Percentiles rank a stretch among this genome's conserved stretches.
Evolutionary conservation across 2,329 filamentous ascomycete genomes (phyloP).

Genomic region (Pseudocercospora crystallina): DNA sequence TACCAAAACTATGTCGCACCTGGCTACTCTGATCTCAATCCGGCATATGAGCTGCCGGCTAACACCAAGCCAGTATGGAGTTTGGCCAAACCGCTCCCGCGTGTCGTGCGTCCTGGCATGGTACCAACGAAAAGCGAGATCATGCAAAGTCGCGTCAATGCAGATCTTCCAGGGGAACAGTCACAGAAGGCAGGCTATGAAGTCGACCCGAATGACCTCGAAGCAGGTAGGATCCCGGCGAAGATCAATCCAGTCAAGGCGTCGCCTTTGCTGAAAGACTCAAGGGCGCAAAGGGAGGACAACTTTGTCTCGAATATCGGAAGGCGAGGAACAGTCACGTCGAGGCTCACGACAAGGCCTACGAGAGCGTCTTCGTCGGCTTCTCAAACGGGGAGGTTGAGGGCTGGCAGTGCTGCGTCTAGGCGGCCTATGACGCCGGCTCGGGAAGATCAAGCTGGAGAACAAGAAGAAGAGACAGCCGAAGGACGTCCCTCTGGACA

Average conservation of each 20-base stretch:
- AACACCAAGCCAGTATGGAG: slow-evolving; percentile 54
- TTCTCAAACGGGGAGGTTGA: slow-evolving; percentile 21
- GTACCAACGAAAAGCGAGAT: slow-evolving; percentile 41
- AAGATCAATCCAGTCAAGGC: slow-evolving; percentile 41
- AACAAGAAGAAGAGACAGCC: slow-evolving; percentile 11
- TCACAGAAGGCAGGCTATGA: slow-evolving; percentile 35
- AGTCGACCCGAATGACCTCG: slow-evolving; percentile 44
- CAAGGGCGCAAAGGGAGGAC: slow-evolving; percentile 40
- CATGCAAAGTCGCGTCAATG: slow-evolving; percentile 34
- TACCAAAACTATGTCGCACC: slow-evolving; percentile 46
- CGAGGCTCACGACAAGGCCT: slow-evolving; percentile 16
- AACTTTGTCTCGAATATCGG: slow-evolving; percentile 26
- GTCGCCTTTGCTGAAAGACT: slow-evolving; percentile 48
- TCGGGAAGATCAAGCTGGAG: slow-evolving; percentile 33
- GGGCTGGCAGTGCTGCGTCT: slow-evolving; percentile 13
- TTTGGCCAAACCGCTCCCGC: slow-evolving; percentile 55
- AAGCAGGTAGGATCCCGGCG: slow-evolving; percentile 44
- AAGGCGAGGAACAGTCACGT: slow-evolving; percentile 21
- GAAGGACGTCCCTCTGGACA: background rate
- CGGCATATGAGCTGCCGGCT: slow-evolving; percentile 53
- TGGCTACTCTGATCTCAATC: slow-evolving; percentile 55
- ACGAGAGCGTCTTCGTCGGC: slow-evolving; percentile 25
- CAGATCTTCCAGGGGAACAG: slow-evolving; percentile 26
- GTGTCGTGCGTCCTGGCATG: slow-evolving; percentile 56
- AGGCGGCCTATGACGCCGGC: slow-evolving; percentile 18